A percentile compares a stretch with the other conserved stretches of the same genome.
Conservation (phyloP, 2,329 filamentous ascomycete species). For the Metarhizium sp. region DNA sequence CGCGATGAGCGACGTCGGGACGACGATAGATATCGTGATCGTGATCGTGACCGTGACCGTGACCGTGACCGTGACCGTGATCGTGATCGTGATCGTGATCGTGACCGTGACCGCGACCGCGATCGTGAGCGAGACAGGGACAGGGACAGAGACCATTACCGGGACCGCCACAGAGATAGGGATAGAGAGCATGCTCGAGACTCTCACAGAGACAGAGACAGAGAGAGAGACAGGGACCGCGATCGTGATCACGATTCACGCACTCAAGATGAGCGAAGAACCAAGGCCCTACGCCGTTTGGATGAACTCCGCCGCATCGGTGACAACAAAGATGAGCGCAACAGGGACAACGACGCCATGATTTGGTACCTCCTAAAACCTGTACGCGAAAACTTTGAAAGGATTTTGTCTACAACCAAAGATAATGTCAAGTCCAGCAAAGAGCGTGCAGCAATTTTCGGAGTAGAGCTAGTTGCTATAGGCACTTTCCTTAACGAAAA, state of each 20-base stretch:
- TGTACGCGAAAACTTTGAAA: conserved; percentile 49
- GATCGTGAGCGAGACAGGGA: conserved; percentile 16
- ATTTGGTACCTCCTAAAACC: conserved; percentile 45
- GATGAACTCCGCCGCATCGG: conserved; percentile 35
- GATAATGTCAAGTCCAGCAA: conserved; percentile 54
- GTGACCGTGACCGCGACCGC: conserved; percentile 11
- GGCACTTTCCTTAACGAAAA: conserved; percentile 50
- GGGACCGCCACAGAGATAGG: conserved; percentile 13
- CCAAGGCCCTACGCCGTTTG: conserved; percentile 30
- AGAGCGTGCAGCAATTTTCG: conserved; percentile 51
- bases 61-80: conserved; percentile 11
- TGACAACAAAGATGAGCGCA: conserved; percentile 40
- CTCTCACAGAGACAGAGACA: conserved; percentile 13
- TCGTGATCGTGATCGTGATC: conserved; percentile 10
- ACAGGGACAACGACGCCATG: conserved; percentile 34
- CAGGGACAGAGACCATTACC: conserved; percentile 10
- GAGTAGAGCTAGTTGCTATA: conserved; percentile 50
- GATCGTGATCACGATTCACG: conserved; percentile 17
- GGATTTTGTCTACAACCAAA: conserved; percentile 50
- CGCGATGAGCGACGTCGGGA: conserved; percentile 15
- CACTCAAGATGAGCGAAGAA: conserved; percentile 29
- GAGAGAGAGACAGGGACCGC: conserved; percentile 10
- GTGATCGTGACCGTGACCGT: conserved; percentile 7
- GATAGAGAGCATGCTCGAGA: conserved; percentile 19
- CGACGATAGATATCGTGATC: conserved; percentile 14